phyloP scores from a whole-genome alignment of 306 rosid genomes.

The Malus fusca region DNA sequence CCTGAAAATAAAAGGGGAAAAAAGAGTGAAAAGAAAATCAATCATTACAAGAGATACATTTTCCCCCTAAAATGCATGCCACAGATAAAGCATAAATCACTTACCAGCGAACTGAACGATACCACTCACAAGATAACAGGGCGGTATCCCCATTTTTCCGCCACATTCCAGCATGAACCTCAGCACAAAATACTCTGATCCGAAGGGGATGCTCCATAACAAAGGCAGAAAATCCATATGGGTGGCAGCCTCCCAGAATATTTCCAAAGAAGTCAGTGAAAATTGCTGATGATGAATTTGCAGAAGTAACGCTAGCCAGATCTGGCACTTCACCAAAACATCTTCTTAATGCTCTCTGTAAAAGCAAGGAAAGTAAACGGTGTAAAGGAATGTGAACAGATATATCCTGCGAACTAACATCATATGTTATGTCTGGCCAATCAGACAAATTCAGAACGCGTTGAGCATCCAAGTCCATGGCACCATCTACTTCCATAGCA shows the following conservation, averaged over 20 bases:
- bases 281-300: slow-evolving; percentile 30
- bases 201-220: slow-evolving; percentile 96
- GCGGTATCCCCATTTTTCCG: slow-evolving; percentile 86
- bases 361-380: slow-evolving; percentile 76
- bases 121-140: slow-evolving; percentile 67
- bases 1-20: not conserved
- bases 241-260: slow-evolving; percentile 75
- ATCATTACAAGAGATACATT: not conserved
- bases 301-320: slow-evolving; percentile 31
- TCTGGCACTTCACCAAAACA: slow-evolving; percentile 54
- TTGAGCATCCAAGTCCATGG: slow-evolving; percentile 44
- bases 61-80: slow-evolving; percentile 1
- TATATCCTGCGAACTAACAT: slow-evolving; percentile 80
- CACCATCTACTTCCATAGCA: slow-evolving; percentile 56
- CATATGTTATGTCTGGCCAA: slow-evolving; percentile 82
- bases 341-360: slow-evolving; percentile 63
- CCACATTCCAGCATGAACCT: slow-evolving; percentile 98
- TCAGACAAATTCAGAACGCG: slow-evolving; percentile 55
- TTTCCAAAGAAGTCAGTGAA: slow-evolving; percentile 57
- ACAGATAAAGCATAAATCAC: slow-evolving; percentile 22
- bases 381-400: slow-evolving; percentile 87
- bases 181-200: slow-evolving; percentile 88
- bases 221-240: slow-evolving; percentile 83
- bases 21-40: not conserved
- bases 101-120: slow-evolving; percentile 81